Evolutionary conservation across 371 early-diverging fungal genomes (phyloP).

Genomic region (Funneliformis caledonium): DNA sequence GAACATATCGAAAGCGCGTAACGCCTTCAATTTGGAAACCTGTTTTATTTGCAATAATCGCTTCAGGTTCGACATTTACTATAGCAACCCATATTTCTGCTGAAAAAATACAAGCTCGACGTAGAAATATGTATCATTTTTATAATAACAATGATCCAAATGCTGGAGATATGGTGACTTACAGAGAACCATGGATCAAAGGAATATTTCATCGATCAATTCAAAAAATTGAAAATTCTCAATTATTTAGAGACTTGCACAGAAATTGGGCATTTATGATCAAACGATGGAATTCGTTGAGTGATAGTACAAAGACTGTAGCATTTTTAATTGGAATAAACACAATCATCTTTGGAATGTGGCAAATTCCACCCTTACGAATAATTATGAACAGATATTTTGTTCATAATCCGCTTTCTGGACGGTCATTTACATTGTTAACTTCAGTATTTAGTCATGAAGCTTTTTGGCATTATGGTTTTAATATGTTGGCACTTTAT

Average conservation of each 20-base stretch:
- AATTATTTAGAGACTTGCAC: background rate
- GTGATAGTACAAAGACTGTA: slow-evolving; percentile 4
- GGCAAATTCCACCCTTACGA: slow-evolving; percentile 66
- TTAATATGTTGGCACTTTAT: slow-evolving; percentile 73
- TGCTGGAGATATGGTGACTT: background rate
- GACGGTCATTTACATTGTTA: slow-evolving; percentile 68
- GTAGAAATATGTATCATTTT: background rate
- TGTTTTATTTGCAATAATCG: slow-evolving; percentile 11
- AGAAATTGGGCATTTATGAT: background rate
- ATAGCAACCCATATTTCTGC: background rate
- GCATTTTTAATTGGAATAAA: slow-evolving; percentile 66
- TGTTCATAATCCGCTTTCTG: slow-evolving; percentile 66
- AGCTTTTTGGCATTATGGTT: slow-evolving; percentile 63
- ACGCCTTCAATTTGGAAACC: slow-evolving; percentile 25
- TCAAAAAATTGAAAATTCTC: slow-evolving; percentile 6
- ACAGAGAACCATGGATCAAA: background rate
- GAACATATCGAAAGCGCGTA: background rate
- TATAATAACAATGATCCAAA: background rate
- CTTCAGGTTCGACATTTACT: slow-evolving; percentile 7
- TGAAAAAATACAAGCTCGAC: background rate
- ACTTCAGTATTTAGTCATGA: slow-evolving; percentile 72
- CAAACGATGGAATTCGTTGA: slow-evolving; percentile 14
- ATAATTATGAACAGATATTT: slow-evolving; percentile 75
- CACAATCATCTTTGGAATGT: slow-evolving; percentile 67
- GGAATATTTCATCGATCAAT: slow-evolving; percentile 9